A percentile compares a stretch with the other conserved stretches of the same genome.
Evolutionary conservation across 108 stramenopile genomes (phyloP).

Genomic region (Skeletonema grethae): DNA sequence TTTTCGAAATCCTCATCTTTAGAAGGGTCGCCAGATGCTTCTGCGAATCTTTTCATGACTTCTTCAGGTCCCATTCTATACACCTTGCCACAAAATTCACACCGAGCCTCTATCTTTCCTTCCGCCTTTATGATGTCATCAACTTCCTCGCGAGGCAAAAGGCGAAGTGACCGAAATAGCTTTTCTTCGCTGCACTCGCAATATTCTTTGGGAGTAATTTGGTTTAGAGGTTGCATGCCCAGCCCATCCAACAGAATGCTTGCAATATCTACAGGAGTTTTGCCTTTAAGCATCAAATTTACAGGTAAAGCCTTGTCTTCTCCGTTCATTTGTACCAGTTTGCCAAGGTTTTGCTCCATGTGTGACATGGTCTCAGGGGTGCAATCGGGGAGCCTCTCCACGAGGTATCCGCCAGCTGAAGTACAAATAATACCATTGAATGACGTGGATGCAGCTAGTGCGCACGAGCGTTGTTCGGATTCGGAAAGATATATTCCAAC

Average conservation of each 20-base stretch:
- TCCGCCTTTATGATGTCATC: conserved; percentile 71
- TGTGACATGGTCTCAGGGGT: conserved; percentile 51
- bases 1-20: conserved; percentile 50
- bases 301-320: conserved; percentile 60
- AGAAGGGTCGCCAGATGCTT: conserved; percentile 74
- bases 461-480: conserved; percentile 88
- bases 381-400: conserved; percentile 83
- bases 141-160: conserved; percentile 78
- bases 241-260: conserved; percentile 77
- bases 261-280: conserved; percentile 76
- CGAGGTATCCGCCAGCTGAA: conserved; percentile 86
- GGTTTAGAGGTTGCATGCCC: conserved; percentile 71
- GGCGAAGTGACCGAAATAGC: conserved; percentile 70
- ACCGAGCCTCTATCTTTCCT: conserved; percentile 81
- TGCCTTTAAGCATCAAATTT: conserved; percentile 67
- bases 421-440: conserved; percentile 81
- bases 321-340: conserved; percentile 76
- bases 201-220: conserved; percentile 56
- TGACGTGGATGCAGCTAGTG: conserved; percentile 74
- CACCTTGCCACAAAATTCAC: conserved; percentile 84
- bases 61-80: conserved; percentile 78
- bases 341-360: conserved; percentile 73
- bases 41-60: conserved; percentile 58
- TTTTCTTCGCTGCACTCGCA: conserved; percentile 81
- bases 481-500: conserved; percentile 86